Conservation (phyloP, 768 basidiomycete genomes). For the Cystobasidiopsis lactophilus region DNA sequence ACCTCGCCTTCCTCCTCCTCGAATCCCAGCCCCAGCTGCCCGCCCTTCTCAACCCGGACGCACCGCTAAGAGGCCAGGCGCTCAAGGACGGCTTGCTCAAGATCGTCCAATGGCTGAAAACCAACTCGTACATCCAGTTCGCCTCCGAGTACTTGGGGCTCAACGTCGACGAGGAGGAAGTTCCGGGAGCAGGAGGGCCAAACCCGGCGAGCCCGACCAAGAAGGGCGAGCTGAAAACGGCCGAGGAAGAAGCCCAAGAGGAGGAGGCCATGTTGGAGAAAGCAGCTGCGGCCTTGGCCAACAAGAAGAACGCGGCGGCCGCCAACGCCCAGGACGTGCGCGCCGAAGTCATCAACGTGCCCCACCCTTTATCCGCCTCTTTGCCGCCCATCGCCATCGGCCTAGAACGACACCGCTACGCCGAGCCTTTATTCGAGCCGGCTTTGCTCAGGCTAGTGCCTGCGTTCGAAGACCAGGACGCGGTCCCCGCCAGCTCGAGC, state of each 20-base stretch:
- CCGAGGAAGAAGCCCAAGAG: constrained; percentile 28
- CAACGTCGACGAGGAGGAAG: neutral
- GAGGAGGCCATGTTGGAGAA: constrained; percentile 78
- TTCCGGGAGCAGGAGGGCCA: neutral
- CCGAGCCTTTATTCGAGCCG: constrained; percentile 71
- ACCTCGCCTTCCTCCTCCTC: constrained; percentile 48
- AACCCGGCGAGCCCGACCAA: neutral
- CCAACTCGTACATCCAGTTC: constrained; percentile 11
- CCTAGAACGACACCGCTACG: constrained; percentile 71
- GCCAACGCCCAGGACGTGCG: constrained; percentile 45
- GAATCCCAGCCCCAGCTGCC: constrained; percentile 40
- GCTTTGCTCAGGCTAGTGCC: constrained; percentile 27
- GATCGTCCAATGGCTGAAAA: constrained; percentile 16
- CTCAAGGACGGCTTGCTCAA: constrained; percentile 36
- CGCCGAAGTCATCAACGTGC: constrained; percentile 31
- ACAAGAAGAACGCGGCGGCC: constrained; percentile 63
- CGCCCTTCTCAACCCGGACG: constrained; percentile 38
- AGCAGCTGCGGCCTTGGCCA: constrained; percentile 77
- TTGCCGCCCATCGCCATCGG: constrained; percentile 40
- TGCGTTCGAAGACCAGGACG: constrained; percentile 2
- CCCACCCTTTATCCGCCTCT: constrained; percentile 49
- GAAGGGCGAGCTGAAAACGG: constrained; percentile 14
- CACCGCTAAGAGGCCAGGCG: constrained; percentile 41
- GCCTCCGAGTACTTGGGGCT: neutral
- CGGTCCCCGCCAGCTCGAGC: too few species aligned